A percentile compares a stretch with the other conserved stretches of the same genome.
Evolutionary conservation across 1,139 yeast species (phyloP).

Genomic region (Starmera stellimalicola): DNA sequence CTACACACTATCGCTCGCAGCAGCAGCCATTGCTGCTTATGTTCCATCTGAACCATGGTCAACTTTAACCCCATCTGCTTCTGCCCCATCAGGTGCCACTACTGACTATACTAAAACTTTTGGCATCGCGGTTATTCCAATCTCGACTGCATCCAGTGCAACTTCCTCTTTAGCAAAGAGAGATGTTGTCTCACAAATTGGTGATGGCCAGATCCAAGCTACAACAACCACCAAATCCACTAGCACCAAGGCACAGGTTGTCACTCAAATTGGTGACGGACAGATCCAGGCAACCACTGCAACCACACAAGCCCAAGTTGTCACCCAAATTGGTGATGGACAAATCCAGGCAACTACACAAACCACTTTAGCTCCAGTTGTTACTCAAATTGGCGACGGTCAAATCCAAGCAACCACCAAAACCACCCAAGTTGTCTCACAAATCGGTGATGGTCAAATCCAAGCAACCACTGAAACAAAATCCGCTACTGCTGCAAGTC

Average conservation of each 20-base stretch:
- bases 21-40: slow-evolving; percentile 50
- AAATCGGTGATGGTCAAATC: slow-evolving; percentile 3
- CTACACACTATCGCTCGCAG: slow-evolving; percentile 29
- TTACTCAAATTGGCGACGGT: slow-evolving; percentile 10
- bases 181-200: slow-evolving; percentile 40
- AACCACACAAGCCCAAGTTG: slow-evolving; percentile 13
- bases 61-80: slow-evolving; percentile 54
- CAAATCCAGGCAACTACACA: slow-evolving; percentile 14
- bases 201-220: slow-evolving; percentile 44
- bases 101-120: slow-evolving; percentile 53
- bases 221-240: slow-evolving; percentile 7
- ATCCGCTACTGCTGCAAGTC: slow-evolving; percentile 2
- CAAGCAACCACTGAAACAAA: slow-evolving; percentile 2
- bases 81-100: slow-evolving; percentile 44
- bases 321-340: slow-evolving; percentile 13
- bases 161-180: slow-evolving; percentile 29
- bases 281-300: slow-evolving; percentile 7
- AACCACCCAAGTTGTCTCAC: slow-evolving; percentile 5
- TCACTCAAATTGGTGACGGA: slow-evolving; percentile 10
- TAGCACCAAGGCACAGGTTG: slow-evolving; percentile 20
- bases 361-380: slow-evolving; percentile 18
- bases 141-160: slow-evolving; percentile 28
- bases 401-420: slow-evolving; percentile 8
- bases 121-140: slow-evolving; percentile 62
- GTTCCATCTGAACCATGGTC: slow-evolving; percentile 69